These are phyloP conservation scores for Thermothielavioides terrestris DNA, from an alignment of 495 filamentous ascomycete genomes.

Conservation along the genomic window DNA sequence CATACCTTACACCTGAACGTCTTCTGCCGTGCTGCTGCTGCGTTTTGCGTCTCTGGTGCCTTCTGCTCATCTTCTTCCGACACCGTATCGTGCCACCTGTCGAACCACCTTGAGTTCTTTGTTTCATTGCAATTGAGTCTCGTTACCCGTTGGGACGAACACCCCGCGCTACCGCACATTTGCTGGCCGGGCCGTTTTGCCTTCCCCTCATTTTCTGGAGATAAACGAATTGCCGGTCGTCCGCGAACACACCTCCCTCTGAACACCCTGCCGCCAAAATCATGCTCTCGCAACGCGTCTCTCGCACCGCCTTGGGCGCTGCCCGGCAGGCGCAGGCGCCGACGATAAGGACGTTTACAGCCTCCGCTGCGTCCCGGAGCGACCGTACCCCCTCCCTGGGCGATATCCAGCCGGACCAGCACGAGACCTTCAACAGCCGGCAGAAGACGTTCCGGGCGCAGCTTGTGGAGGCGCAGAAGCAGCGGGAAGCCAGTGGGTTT, in stretches of 20 bases:
- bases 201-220: conserved; percentile 9
- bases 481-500: conserved; percentile 71
- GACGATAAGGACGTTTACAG: conserved; percentile 50
- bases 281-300: conserved; percentile 24
- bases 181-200: not conserved
- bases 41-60: conserved; percentile 2
- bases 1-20: not conserved
- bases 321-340: conserved; percentile 2
- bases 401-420: conserved; percentile 62
- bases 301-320: conserved; percentile 23
- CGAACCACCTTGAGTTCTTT: conserved; percentile 4
- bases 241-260: conserved; percentile 1
- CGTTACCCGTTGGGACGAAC: not conserved
- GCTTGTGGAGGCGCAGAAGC: conserved; percentile 66
- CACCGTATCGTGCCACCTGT: not conserved
- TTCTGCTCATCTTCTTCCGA: not conserved
- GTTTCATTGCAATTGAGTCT: not conserved
- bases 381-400: conserved; percentile 67
- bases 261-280: not conserved
- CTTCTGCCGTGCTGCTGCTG: conserved; percentile 12
- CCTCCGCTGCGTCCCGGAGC: conserved; percentile 38
- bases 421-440: conserved; percentile 63
- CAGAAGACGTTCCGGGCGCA: conserved; percentile 83
- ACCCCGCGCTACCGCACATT: too few relatives aligned
- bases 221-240: too few relatives aligned